phyloP scores from a whole-genome alignment of 176 grass and related monocot species.

The Alloteropsis semialata region DNA sequence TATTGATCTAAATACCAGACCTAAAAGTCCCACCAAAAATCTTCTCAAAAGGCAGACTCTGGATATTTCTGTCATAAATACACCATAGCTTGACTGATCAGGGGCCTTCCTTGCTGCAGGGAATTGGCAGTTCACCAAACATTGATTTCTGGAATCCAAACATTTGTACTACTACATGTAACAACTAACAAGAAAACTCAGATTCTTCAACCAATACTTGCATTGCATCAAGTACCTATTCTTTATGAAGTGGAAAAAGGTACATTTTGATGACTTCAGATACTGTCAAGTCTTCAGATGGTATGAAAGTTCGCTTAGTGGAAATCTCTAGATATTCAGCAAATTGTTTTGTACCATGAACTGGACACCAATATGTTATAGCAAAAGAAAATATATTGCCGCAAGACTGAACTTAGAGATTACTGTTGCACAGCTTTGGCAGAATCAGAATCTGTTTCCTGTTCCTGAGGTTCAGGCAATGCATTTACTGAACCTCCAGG shows the following conservation, averaged over 20 bases:
- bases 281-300: neutral
- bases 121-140: conserved; percentile 30
- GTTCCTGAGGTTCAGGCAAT: conserved; percentile 22
- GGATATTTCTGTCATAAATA: neutral
- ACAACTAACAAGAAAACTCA: conserved; percentile 10
- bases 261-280: neutral
- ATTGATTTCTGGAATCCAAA: conserved; percentile 26
- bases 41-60: neutral
- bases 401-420: neutral
- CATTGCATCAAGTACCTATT: neutral
- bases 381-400: neutral
- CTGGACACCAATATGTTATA: neutral
- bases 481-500: conserved; percentile 23
- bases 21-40: conserved; percentile 3
- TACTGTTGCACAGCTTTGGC: conserved; percentile 35
- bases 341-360: neutral
- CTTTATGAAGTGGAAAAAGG: neutral
- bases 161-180: neutral
- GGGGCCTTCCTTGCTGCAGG: neutral
- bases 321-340: neutral
- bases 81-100: conserved; percentile 7
- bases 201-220: neutral
- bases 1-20: neutral
- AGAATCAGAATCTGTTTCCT: conserved; percentile 32
- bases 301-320: neutral